phyloP scores from a whole-genome alignment of 345 rosid species.

The Capsella bursapastoris region DNA sequence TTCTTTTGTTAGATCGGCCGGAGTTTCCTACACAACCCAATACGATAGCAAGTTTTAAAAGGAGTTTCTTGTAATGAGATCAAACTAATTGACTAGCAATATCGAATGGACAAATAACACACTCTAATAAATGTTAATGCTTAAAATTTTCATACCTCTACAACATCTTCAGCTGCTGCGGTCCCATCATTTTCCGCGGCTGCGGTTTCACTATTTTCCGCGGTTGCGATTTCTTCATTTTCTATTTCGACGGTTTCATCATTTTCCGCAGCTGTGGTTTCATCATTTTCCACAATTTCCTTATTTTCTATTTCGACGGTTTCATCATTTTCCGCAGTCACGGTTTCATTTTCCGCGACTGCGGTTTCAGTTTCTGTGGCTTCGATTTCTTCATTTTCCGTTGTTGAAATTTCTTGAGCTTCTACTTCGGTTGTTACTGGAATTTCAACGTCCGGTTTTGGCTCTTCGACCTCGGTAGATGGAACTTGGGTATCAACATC shows the following conservation, averaged over 20 bases:
- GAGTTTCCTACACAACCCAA: constrained; percentile 26
- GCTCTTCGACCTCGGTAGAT: constrained; percentile 29
- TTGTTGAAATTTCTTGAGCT: constrained; percentile 15
- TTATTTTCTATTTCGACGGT: too few relatives aligned
- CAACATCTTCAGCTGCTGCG: constrained; percentile 3
- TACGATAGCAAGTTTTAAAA: neutral
- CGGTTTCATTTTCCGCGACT: neutral
- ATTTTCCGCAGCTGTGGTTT: neutral
- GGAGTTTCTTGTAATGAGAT: neutral
- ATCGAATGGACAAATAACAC: neutral
- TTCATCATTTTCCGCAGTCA: neutral
- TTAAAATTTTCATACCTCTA: constrained; percentile 23
- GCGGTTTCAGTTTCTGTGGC: neutral
- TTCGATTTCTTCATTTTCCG: neutral
- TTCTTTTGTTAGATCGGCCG: constrained; percentile 19
- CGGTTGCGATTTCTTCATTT: neutral
- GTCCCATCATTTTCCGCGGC: neutral
- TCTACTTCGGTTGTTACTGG: constrained; percentile 10
- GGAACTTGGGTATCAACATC: neutral
- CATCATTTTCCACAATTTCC: neutral
- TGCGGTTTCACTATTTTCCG: too few relatives aligned
- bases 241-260: constrained; percentile 1
- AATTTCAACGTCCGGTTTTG: constrained; percentile 20
- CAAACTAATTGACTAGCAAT: neutral
- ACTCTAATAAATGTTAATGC: neutral